A percentile compares a stretch with the other conserved stretches of the same genome.
Evolutionary conservation across 352 stramenopile genomes (phyloP).

Genomic region (Phytophthora foliorum): DNA sequence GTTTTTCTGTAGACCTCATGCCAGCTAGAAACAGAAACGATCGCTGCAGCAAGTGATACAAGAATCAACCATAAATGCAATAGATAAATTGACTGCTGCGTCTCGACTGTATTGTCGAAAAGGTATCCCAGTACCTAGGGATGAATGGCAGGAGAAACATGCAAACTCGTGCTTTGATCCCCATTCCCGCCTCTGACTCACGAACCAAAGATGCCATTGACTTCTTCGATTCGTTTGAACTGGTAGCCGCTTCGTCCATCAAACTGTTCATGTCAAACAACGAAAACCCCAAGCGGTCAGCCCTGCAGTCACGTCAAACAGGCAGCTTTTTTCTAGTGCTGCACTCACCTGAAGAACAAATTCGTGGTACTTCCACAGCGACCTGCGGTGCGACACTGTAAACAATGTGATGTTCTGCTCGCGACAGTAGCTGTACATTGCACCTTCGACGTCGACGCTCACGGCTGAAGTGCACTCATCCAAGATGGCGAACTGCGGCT

Average conservation of each 20-base stretch:
- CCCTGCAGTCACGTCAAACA: constrained; percentile 1
- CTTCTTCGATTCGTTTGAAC: constrained; percentile 76
- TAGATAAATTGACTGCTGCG: no score
- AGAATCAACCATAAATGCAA: no score
- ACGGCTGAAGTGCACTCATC: constrained; percentile 87
- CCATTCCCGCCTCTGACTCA: constrained; percentile 30
- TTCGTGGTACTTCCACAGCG: constrained; percentile 89
- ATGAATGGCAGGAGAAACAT: no score
- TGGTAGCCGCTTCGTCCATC: constrained; percentile 78
- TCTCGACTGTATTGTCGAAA: no score
- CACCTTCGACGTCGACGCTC: constrained; percentile 82
- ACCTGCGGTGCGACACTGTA: constrained; percentile 90
- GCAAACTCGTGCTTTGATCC: no score
- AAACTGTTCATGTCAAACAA: constrained; percentile 47
- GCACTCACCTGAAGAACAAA: constrained; percentile 69
- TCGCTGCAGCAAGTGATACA: no score
- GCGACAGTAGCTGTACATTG: constrained; percentile 83
- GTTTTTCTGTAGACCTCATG: no score
- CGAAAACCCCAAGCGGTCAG: constrained; percentile 5
- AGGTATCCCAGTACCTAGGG: no score
- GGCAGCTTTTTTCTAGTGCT: constrained; percentile 5
- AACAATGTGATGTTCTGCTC: constrained; percentile 91
- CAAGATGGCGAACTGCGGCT: constrained; percentile 88
- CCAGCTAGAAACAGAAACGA: no score
- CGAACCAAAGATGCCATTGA: constrained; percentile 66